Evolutionary conservation across 1,139 yeast species (phyloP).

Genomic region (Candida frijolesensis): DNA sequence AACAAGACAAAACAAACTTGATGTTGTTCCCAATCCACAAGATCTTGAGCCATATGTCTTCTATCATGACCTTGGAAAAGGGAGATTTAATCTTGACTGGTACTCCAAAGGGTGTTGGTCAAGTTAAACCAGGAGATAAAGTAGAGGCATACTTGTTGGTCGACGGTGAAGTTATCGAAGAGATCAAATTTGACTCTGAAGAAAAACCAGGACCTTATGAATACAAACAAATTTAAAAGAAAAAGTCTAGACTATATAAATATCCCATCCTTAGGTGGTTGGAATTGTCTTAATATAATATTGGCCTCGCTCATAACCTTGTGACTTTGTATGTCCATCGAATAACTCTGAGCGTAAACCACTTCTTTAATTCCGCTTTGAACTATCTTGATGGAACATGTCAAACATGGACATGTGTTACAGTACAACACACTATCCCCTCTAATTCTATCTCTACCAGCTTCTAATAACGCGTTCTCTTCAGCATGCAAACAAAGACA

Average conservation of each 20-base stretch:
- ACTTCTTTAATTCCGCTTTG: conserved; percentile 91
- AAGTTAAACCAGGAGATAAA: conserved; percentile 73
- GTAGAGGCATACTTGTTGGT: conserved; percentile 63
- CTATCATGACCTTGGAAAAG: conserved; percentile 84
- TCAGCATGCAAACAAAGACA: conserved; percentile 96
- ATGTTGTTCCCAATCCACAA: conserved; percentile 89
- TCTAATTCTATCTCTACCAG: conserved; percentile 82
- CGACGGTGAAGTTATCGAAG: conserved; percentile 57
- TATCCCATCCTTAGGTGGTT: conserved; percentile 57
- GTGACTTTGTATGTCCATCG: conserved; percentile 82
- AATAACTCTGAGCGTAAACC: conserved; percentile 89
- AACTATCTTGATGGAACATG: conserved; percentile 92
- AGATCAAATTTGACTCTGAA: conserved; percentile 54
- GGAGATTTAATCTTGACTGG: conserved; percentile 94
- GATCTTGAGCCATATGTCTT: conserved; percentile 77
- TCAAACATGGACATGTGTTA: conserved; percentile 95
- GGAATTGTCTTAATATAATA: conserved; percentile 71
- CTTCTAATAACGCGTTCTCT: conserved; percentile 91
- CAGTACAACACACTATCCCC: conserved; percentile 74
- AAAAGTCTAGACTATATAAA: conserved; percentile 27
- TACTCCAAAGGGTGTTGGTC: conserved; percentile 98
- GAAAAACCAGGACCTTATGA: conserved; percentile 81
- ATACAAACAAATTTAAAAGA: conserved; percentile 54
- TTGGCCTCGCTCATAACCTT: conserved; percentile 75
- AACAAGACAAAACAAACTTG: conserved; percentile 75